phyloP scores from a whole-genome alignment of 495 filamentous ascomycete species.

The Trichocladium antarcticum region DNA sequence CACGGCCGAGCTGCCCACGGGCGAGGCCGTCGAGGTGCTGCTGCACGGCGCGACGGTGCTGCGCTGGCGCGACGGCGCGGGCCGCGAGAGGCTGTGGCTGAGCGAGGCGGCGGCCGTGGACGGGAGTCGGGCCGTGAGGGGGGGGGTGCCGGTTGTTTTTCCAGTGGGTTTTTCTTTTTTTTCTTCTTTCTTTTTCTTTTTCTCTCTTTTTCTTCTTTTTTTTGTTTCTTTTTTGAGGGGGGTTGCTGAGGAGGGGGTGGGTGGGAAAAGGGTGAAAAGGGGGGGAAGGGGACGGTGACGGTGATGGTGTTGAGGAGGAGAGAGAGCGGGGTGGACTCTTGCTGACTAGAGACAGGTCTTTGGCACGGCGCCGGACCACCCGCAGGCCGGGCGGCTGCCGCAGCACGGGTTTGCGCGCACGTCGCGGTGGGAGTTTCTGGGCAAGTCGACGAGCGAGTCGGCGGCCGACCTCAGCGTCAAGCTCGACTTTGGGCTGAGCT shows the following conservation, averaged over 20 bases:
- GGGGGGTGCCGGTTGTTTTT: constrained; percentile 89
- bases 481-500: constrained; percentile 84
- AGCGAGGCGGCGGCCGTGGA: constrained; percentile 61
- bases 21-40: constrained; percentile 75
- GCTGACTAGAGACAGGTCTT: constrained; percentile 56
- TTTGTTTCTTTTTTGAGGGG: too few species aligned
- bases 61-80: constrained; percentile 74
- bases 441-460: constrained; percentile 47
- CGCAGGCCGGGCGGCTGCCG: constrained; percentile 60
- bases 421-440: constrained; percentile 64
- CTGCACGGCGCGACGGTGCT: constrained; percentile 87
- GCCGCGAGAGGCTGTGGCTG: constrained; percentile 80
- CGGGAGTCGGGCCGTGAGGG: constrained; percentile 51
- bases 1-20: constrained; percentile 64
- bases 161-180: constrained; percentile 49
- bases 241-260: too few species aligned
- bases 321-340: too few species aligned
- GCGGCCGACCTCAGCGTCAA: constrained; percentile 64
- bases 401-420: constrained; percentile 96
- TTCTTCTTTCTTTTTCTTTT: not conserved
- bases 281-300: not conserved
- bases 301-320: too few species aligned
- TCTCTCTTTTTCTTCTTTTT: too few species aligned
- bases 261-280: too few species aligned
- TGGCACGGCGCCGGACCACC: constrained; percentile 63